phyloP scores from a whole-genome alignment of 768 basidiomycete genomes.

The Epithele typhae region DNA sequence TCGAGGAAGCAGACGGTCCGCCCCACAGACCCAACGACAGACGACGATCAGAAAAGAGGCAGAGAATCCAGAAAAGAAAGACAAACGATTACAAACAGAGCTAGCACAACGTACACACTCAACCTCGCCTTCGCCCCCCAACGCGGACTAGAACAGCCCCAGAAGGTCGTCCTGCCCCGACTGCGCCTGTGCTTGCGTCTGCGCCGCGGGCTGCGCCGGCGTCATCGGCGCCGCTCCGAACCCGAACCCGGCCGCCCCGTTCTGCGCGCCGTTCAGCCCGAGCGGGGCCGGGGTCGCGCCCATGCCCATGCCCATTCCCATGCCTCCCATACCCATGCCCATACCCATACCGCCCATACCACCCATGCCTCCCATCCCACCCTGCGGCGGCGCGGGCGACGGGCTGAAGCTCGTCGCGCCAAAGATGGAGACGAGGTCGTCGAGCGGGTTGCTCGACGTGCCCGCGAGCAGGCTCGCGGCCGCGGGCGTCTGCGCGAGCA shows the following conservation, averaged over 20 bases:
- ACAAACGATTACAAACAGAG: too few relatives aligned
- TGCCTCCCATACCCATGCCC: too few relatives aligned
- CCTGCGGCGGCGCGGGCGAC: slow-evolving; percentile 16
- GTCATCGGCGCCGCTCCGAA: background rate
- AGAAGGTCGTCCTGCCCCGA: background rate
- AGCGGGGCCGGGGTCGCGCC: background rate
- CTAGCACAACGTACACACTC: too few relatives aligned
- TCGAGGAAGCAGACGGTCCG: too few relatives aligned
- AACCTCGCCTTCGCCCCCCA: too few relatives aligned
- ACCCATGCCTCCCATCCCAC: too few relatives aligned
- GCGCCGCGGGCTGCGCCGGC: background rate
- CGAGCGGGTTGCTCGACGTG: slow-evolving; percentile 83
- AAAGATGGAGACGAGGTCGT: slow-evolving; percentile 93
- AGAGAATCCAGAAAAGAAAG: too few relatives aligned
- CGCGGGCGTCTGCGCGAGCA: slow-evolving; percentile 66
- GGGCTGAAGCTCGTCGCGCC: slow-evolving; percentile 43
- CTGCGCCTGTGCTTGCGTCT: background rate
- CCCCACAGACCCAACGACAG: too few relatives aligned
- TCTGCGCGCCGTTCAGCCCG: slow-evolving; percentile 1
- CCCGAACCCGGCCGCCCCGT: background rate
- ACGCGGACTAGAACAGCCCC: background rate
- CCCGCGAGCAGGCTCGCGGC: slow-evolving; percentile 72
- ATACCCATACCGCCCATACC: too few relatives aligned
- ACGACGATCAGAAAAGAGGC: too few relatives aligned
- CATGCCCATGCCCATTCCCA: too few relatives aligned